These are phyloP conservation scores for Musa acuminata DNA, from an alignment of 176 grass and related monocot genomes.

Conservation along the genomic window DNA sequence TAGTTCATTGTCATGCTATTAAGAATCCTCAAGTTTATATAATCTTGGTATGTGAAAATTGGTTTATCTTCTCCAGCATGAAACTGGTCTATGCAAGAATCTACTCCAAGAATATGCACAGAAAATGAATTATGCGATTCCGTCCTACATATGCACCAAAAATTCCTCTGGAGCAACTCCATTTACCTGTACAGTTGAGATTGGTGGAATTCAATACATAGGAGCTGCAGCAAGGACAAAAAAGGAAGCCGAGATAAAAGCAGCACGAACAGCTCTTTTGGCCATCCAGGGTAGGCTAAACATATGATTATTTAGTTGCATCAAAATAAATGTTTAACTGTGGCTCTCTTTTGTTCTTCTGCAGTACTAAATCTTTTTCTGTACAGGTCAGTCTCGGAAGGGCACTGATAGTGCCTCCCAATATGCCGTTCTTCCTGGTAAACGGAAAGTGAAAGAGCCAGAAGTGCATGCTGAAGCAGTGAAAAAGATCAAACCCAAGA, in stretches of 20 bases:
- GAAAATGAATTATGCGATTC: slow-evolving; percentile 96
- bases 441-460: slow-evolving; percentile 44
- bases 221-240: slow-evolving; percentile 73
- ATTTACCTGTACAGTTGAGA: slow-evolving; percentile 72
- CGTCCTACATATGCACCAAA: slow-evolving; percentile 66
- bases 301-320: not conserved
- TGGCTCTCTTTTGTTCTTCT: not conserved
- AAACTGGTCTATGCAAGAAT: slow-evolving; percentile 83
- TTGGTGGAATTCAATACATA: slow-evolving; percentile 90
- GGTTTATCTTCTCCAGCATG: slow-evolving; percentile 40
- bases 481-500: slow-evolving; percentile 61
- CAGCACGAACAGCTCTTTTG: slow-evolving; percentile 82
- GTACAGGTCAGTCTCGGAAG: slow-evolving; percentile 51
- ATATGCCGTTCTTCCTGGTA: slow-evolving; percentile 57
- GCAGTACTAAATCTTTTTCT: not conserved
- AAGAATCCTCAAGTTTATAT: too few relatives aligned
- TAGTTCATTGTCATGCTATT: too few relatives aligned
- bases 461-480: slow-evolving; percentile 32
- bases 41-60: too few relatives aligned
- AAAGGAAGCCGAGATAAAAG: slow-evolving; percentile 91
- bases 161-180: slow-evolving; percentile 38
- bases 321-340: not conserved
- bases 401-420: slow-evolving; percentile 38
- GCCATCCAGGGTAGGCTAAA: slow-evolving; percentile 61
- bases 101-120: slow-evolving; percentile 96